Base-by-base conservation (phyloP, 179 eudicot genomes). In the Pouteria campechiana region DNA sequence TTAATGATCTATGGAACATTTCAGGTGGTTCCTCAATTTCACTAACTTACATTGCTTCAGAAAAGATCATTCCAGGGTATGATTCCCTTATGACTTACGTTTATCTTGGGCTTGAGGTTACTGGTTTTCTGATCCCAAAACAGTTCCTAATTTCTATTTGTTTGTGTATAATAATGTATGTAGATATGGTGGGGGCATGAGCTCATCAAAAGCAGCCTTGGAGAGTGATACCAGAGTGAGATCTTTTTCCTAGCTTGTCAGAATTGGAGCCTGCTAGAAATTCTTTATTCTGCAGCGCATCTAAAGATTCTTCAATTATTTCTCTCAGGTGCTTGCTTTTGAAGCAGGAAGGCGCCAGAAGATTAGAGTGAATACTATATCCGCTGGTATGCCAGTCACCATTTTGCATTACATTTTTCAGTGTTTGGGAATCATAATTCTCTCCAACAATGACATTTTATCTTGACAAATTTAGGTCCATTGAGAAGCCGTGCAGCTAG, bases 121-220 rank as follows among this genome's bases (percentile, higher is more conserved):
- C 4, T 40, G 7, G 11, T 44, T 13, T 27, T 39, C 16, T 8
- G 37, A 18, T 22, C 15, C 18, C 11, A 3, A n/a, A 6, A 34
- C 31, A 24, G 39, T 43, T 27, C 31, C 37, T 13, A 3, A 34
- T 12, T 19, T 17, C 39, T 49, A 22, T 16, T 18, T 6, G 18
- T 9, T 6, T 17, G 20, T 32, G 27, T 11, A 60, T 37, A 41
- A 28, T 28, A 30, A 9, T 5, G 25, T 14, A 17, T 21, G 23
- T 76, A 89, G 97, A 15, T 89, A 90, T 55, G 98, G 98, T 32
- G 98, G 98, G 48, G 98, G 98, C 32, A 90, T 90, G 98, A 90
- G 98, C 59, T 90, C 98, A 36, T 95, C 98, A n/a, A 90, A 90
- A 67, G 93, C 98, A 32, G 98, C 90, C 7, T 61, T 90, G 32